Base-by-base conservation (phyloP, 352 stramenopile genomes). In the Vaucheria bursata region DNA sequence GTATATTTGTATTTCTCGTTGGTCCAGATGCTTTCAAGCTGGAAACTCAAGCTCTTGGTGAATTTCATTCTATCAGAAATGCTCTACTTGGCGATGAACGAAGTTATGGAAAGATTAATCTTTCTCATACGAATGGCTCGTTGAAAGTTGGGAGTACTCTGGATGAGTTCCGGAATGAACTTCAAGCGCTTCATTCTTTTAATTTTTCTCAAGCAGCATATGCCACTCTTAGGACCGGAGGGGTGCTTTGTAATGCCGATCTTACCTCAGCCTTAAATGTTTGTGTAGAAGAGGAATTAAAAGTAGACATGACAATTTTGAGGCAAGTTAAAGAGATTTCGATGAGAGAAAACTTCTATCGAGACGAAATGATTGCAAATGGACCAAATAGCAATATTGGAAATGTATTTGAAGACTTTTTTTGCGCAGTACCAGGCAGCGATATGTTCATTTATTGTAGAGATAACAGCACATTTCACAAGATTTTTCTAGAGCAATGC, bases 391-490 rank as follows among this genome's bases (percentile, higher is more conserved):
- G 76, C 49, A 68, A 81, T 40, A 65, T 81, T 66, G 50, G 76
- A 39, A 12, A 25, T 25, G 12, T 59, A 12, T 12, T 59, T 12
- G 25, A 25, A 12, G 45, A 59, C 45, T 25, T 59, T 25, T 59
- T 59, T 25, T 25, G 45, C 45, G 70, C 76, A 3, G 70, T 81
- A 35, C 76, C 76, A 6, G 76, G 76, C 45, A 81, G 70, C 35
- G 40, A 32, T 33, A 65, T 78, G 64, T 81, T 78, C 70, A 81
- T 81, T 53, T 81, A 79, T 40, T 81, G 76, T 70, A 38, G 69
- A 4, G 50, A n/a, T 25, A 71, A 80, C n/a, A n/a, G n/a, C n/a
- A n/a, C n/a, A n/a, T n/a, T n/a, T n/a, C n/a, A n/a, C n/a, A n/a
- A n/a, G n/a, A n/a, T n/a, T n/a, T n/a, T n/a, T n/a, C n/a, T n/a